Conservation (phyloP, 805 yeast species). For the Allodekkera sacchari region DNA sequence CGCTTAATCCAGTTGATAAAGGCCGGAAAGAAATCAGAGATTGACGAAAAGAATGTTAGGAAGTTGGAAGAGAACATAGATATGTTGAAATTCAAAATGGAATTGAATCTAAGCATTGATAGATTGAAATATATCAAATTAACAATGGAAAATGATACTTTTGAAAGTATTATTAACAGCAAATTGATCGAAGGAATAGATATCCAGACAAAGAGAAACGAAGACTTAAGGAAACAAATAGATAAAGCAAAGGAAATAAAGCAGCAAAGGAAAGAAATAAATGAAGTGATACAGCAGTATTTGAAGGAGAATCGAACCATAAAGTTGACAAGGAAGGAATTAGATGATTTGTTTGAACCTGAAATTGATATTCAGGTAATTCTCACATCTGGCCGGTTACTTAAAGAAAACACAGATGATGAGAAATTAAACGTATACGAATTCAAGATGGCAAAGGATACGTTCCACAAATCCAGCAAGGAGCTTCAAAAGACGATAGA, state of each 20-base stretch:
- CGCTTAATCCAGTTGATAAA: conserved; percentile 9
- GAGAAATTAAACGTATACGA: conserved; percentile 13
- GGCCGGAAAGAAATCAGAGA: conserved; percentile 9
- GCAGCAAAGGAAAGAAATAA: conserved; percentile 17
- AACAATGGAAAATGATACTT: conserved; percentile 8
- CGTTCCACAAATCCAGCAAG: conserved; percentile 14
- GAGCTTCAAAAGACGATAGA: conserved; percentile 16
- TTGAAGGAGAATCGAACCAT: conserved; percentile 14
- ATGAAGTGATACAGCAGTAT: conserved; percentile 16
- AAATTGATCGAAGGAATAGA: conserved; percentile 14
- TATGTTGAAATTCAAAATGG: conserved; percentile 11
- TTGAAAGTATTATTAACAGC: conserved; percentile 14
- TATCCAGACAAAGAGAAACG: conserved; percentile 13
- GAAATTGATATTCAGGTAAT: conserved; percentile 17
- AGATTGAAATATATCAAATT: conserved; percentile 10
- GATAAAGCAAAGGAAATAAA: conserved; percentile 16
- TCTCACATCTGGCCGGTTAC: conserved; percentile 15
- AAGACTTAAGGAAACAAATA: conserved; percentile 11
- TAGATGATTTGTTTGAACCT: conserved; percentile 19
- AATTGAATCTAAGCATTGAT: conserved; percentile 15
- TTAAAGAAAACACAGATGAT: conserved; percentile 10
- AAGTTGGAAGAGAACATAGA: conserved; percentile 13
- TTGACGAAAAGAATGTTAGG: conserved; percentile 10
- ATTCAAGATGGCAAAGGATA: conserved; percentile 12
- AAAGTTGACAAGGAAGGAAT: conserved; percentile 15